Percentiles rank a stretch among this genome's conserved stretches.
phyloP scores from a whole-genome alignment of 306 rosid species.

The Quercus dentata region DNA sequence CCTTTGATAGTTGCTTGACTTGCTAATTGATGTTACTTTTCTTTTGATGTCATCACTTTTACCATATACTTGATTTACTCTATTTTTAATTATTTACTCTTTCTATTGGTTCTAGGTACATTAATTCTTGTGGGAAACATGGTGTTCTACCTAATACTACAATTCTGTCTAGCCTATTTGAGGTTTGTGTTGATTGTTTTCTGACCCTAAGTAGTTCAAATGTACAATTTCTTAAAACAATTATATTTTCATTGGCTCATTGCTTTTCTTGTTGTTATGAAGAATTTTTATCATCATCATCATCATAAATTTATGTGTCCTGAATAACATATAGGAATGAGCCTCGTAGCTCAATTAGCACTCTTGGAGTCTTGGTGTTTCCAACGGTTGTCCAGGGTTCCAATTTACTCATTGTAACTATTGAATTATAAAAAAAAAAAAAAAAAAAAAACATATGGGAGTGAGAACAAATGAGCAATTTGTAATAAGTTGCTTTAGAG shows the following conservation, averaged over 20 bases:
- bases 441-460: neutral
- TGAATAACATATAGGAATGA: neutral
- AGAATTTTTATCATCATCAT: neutral
- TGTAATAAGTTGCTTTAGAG: neutral
- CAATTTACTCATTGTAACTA: no score
- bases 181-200: conserved; percentile 46
- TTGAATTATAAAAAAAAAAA: no score
- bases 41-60: neutral
- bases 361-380: no score
- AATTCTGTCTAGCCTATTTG: conserved; percentile 51
- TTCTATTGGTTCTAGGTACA: conserved; percentile 52
- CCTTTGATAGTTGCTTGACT: neutral
- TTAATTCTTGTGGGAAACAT: conserved; percentile 58
- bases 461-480: neutral
- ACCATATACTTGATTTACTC: neutral
- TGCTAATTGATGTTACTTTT: neutral
- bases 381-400: no score
- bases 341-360: no score
- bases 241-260: neutral
- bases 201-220: neutral
- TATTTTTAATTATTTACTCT: neutral
- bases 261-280: neutral
- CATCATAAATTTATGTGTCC: neutral
- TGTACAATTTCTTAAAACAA: neutral
- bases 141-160: conserved; percentile 52